Base-by-base conservation (phyloP, 768 basidiomycete genomes). In the Leccinum sublutescens region DNA sequence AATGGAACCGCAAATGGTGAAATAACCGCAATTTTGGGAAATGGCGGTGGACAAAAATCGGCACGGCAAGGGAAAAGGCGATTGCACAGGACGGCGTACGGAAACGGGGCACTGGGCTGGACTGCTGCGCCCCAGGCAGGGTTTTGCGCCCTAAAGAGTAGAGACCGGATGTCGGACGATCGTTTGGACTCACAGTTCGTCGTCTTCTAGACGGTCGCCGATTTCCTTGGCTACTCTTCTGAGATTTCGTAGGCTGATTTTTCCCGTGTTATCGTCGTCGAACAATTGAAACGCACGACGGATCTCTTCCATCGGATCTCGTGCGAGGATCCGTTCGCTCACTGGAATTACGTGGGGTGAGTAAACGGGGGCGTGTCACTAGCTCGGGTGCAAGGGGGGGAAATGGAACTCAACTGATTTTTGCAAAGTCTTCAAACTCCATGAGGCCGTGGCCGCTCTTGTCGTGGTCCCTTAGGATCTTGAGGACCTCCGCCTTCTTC, bases 401-500 rank as follows among this genome's bases (percentile, higher is more conserved):
- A 48, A 8, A 25, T 1, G 27, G 50, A 6, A 80, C 82, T 80
- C 77, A 68, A 93, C 96, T 95, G 71, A 98, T 93, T 80, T 90
- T 92, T 19, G 89, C 86, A 69, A 99, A 99, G 66, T 93, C 92
- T 50, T 93, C 92, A 68, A 89, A 96, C 56, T 91, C 90, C 87
- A 98, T 96, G 61, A 95, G 76, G 7, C 85, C 85, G 60, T 85
- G 84, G 2, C 87, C 89, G 3, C 85, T 84, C 77, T 91, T 91
- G 74, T 95, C 92, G 64, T 95, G 87, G 69, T 98, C 96, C 29
- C 94, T 80, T 55, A 99, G 79, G 29, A 98, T 82, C 74, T 98
- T 98, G 65, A 99, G 78, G 47, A 99, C 95, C 74, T 99, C 97
- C 0, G 93, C 93, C 78, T 98, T 99, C 81, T 98, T 98, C 77